A percentile compares a stretch with the other conserved stretches of the same genome.
These are phyloP conservation scores for Coelastrella sp. DNA, from an alignment of 139 green algal species.

Conservation along the genomic window DNA sequence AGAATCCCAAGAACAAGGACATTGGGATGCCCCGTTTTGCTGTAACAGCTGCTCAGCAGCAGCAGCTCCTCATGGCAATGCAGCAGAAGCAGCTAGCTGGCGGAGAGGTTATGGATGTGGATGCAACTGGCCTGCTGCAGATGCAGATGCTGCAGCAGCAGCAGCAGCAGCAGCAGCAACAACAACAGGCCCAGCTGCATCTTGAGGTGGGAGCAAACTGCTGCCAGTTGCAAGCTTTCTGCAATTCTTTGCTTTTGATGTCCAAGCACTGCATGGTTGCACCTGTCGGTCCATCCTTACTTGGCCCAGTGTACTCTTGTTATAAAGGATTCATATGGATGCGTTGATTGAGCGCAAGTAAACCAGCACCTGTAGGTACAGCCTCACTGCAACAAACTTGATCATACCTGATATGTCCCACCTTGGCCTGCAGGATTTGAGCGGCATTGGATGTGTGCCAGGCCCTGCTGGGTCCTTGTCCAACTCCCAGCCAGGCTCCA, in stretches of 20 bases:
- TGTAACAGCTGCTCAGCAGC: not conserved
- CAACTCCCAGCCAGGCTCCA: not conserved
- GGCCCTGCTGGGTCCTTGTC: not conserved
- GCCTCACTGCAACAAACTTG: too few relatives aligned
- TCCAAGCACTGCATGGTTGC: too few relatives aligned
- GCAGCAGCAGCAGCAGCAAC: not conserved
- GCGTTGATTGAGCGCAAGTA: too few relatives aligned
- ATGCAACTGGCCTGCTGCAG: conserved; percentile 7
- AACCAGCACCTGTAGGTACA: too few relatives aligned
- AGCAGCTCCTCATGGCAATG: conserved; percentile 17
- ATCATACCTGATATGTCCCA: too few relatives aligned
- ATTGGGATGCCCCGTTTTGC: not conserved
- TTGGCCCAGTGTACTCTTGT: too few relatives aligned
- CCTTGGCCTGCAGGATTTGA: not conserved
- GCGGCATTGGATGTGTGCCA: not conserved
- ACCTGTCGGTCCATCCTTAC: too few relatives aligned
- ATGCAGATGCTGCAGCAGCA: not conserved
- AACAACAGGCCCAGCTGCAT: not conserved
- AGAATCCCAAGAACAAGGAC: conserved; percentile 41
- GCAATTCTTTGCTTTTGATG: too few relatives aligned
- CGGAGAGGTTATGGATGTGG: not conserved
- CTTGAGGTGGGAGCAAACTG: not conserved
- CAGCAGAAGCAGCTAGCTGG: conserved; percentile 39
- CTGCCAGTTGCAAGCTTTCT: not conserved
- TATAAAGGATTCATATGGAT: too few relatives aligned